Base-by-base conservation (phyloP, 768 basidiomycete species). In the Boletus vermiculosoides region DNA sequence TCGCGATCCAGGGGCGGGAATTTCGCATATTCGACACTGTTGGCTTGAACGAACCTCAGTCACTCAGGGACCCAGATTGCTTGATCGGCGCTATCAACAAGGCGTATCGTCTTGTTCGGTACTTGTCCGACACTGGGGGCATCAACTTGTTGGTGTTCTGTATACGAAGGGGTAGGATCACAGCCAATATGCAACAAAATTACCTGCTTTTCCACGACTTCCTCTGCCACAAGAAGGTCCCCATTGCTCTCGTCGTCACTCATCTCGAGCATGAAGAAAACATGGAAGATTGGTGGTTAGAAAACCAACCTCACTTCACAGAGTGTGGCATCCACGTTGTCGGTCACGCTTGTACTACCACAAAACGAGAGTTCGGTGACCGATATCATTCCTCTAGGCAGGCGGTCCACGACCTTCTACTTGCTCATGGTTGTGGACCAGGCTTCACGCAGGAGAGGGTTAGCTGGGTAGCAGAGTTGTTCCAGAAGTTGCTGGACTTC, bases 141-240 rank as follows among this genome's bases (percentile, higher is more conserved):
- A 63, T 80, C 33, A 71, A 66, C 63, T 68, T 80, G 41, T 67
- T 80, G 23, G 61, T 79, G 13, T 79, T 73, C 54, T 72, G 73
- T 46, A 66, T 78, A 60, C 72, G 70, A 16, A 71, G 50, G 42
- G 68, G 70, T 28, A 65, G 73, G 60, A 66, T 72, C 55, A 75
- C 64, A 10, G 45, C 41, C 8, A 67, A 58, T 30, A 66, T 59
- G 59, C 60, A 62, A 47, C 65, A 64, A 6, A 73, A 73, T 50
- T 76, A 74, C 53, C 44, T 39, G 13, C 59, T 73, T 30, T 75
- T 76, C 60, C 49, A 66, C 23, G 71, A 74, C 15, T 73, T 66
- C 39, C 60, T 74, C 39, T 75, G 71, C 33, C 59, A 75, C 36
- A 63, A 59, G 48, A 67, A 70, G 12, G 71, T 75, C 9, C 69